Evolutionary conservation across 208 protist genomes (phyloP), one percentile per base, ranked within the genome.

Genomic region (Acanthamoeba healyi): DNA sequence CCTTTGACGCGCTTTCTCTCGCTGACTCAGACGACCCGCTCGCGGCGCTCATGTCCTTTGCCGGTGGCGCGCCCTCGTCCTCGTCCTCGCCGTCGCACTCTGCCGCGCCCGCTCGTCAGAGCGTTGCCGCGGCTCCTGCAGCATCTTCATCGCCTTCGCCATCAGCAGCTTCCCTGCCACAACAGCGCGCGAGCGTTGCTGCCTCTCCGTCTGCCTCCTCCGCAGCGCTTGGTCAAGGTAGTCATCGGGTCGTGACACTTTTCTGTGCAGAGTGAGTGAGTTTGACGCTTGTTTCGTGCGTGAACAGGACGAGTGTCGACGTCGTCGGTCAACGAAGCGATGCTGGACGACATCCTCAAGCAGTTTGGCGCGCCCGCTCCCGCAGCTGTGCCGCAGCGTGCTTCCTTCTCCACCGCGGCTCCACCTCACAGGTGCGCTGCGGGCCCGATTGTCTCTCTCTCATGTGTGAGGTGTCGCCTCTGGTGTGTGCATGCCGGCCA

Each of bases 1-100:
- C 67, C n/a, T 24, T 44, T 36, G 67, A 79, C 36, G 67, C 36
- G 34, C 34, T 79, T n/a, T 38, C 67, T 6, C 67, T 79, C 7
- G 67, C 67, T 17, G 67, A 79, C 67, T 79, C 67, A 0, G 67
- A 79, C 67, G 67, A 79, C 22, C 67, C 67, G 10, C 67, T 79
- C 36, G 67, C 67, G 2, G 67, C 67, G 24, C 38, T 79, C 24
- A 79, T 79, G 67, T 79, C 67, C 32, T 79, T 79, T n/a, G 67
- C 67, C 38, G 67, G 67, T 36, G 67, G 32, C 7, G 67, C n/a
- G 67, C 38, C 67, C 38, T 46, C 67, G 36, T n/a, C 65, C 5
- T 4, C 63, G 6, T 72, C 63, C 1, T 72, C 63, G 32, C 63
- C 63, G n/a, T 12, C n/a, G n/a, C n/a, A n/a, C n/a, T n/a, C 63